A percentile compares a stretch with the other conserved stretches of the same genome.
These are phyloP conservation scores for Clarireedia homoeocarpa DNA, from an alignment of 2,329 filamentous ascomycete genomes.

Conservation along the genomic window DNA sequence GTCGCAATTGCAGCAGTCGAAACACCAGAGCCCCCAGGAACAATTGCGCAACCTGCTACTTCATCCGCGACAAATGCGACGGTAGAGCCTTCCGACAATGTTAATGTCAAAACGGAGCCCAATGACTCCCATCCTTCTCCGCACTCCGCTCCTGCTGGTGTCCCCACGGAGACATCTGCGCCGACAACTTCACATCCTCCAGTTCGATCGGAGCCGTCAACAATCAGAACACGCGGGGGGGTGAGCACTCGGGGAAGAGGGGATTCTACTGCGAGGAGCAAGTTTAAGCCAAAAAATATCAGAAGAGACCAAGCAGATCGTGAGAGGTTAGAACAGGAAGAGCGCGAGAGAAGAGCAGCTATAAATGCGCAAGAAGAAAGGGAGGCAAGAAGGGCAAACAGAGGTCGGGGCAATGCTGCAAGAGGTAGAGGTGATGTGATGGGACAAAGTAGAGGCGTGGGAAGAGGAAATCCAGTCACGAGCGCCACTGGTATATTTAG, in stretches of 20 bases:
- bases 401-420: conserved; percentile 18
- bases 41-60: neutral
- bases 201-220: neutral
- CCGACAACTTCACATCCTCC: conserved; percentile 19
- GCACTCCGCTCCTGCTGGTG: conserved; percentile 23
- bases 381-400: conserved; percentile 12
- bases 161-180: conserved; percentile 26
- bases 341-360: conserved; percentile 14
- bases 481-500: conserved; percentile 21
- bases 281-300: conserved; percentile 29
- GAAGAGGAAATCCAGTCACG: conserved; percentile 8
- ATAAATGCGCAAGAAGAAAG: conserved; percentile 13
- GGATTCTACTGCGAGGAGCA: conserved; percentile 18
- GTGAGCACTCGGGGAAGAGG: conserved; percentile 10
- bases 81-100: neutral
- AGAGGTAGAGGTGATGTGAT: conserved; percentile 29
- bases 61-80: neutral
- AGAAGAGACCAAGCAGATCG: conserved; percentile 22
- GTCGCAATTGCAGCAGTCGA: conserved; percentile 4
- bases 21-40: neutral
- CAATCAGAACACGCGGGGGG: neutral
- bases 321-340: conserved; percentile 18
- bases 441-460: conserved; percentile 18
- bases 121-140: conserved; percentile 19
- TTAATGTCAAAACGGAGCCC: conserved; percentile 12